Conservation (phyloP, 331 rosid genomes). For the Dryas integrifolia region DNA sequence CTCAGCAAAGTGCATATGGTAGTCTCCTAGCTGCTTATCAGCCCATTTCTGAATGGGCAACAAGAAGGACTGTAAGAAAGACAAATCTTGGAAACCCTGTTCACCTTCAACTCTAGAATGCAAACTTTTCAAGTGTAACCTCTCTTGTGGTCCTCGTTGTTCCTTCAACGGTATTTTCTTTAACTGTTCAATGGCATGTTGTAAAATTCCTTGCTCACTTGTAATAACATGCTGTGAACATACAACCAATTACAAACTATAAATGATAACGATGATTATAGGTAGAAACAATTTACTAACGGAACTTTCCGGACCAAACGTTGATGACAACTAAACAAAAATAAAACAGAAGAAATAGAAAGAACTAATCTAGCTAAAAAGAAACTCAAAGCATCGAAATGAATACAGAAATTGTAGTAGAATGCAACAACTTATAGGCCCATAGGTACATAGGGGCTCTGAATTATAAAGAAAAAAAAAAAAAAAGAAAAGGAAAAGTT, state of each 20-base stretch:
- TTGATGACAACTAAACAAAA: background rate
- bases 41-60: conserved; percentile 79
- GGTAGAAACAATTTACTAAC: background rate
- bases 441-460: background rate
- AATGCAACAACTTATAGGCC: background rate
- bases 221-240: conserved; percentile 76
- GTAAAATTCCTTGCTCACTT: conserved; percentile 71
- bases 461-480: background rate
- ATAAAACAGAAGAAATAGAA: conserved; percentile 4
- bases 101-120: conserved; percentile 57
- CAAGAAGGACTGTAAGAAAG: conserved; percentile 83
- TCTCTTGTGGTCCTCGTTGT: conserved; percentile 95
- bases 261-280: background rate
- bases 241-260: conserved; percentile 3
- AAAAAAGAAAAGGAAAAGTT: too few relatives aligned
- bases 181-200: conserved; percentile 86
- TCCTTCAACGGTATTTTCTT: conserved; percentile 91
- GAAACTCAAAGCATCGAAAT: background rate
- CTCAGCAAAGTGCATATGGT: conserved; percentile 85
- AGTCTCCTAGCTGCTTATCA: conserved; percentile 91
- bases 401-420: background rate
- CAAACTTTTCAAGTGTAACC: conserved; percentile 79
- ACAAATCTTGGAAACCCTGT: conserved; percentile 49
- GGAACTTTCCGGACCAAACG: background rate
- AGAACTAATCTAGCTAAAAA: background rate